A percentile compares a stretch with the other conserved stretches of the same genome.
These are phyloP conservation scores for Fusarium brachygibbosum DNA, from an alignment of 2,329 filamentous ascomycete genomes.

Conservation along the genomic window DNA sequence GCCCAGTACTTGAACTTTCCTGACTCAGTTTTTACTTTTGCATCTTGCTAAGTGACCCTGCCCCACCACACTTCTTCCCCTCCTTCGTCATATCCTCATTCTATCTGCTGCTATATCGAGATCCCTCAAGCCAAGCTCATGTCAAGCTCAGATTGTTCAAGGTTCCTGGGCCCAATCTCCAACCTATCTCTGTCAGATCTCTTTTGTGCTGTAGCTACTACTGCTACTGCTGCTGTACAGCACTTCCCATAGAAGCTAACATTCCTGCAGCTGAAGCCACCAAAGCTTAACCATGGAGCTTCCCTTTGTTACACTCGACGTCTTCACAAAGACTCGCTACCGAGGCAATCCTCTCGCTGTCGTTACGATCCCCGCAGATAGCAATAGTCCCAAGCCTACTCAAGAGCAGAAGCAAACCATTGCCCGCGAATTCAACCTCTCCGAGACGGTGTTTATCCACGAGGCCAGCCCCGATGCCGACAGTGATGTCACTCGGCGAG, in stretches of 20 bases:
- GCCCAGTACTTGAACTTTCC: constrained; percentile 12
- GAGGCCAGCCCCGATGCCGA: constrained; percentile 53
- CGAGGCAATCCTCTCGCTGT: constrained; percentile 73
- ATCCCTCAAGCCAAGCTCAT: constrained; percentile 10
- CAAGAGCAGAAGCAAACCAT: constrained; percentile 69
- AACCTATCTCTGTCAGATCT: constrained; percentile 13
- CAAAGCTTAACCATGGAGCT: constrained; percentile 56
- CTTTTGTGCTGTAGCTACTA: neutral
- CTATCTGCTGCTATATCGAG: constrained; percentile 26
- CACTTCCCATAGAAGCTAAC: constrained; percentile 7
- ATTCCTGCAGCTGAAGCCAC: constrained; percentile 9
- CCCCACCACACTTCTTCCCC: constrained; percentile 30
- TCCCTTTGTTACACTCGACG: constrained; percentile 67
- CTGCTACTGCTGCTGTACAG: neutral
- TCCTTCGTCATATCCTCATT: constrained; percentile 27
- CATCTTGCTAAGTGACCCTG: constrained; percentile 17
- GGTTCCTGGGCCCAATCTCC: neutral
- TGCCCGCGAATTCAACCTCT: constrained; percentile 74
- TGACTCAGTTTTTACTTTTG: constrained; percentile 33
- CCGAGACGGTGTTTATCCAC: constrained; percentile 74
- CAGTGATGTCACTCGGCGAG: constrained; percentile 52
- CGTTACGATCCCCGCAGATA: constrained; percentile 63
- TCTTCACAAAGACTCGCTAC: constrained; percentile 67
- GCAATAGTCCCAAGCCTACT: constrained; percentile 54
- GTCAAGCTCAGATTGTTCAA: constrained; percentile 14